These are phyloP conservation scores for Mrakia blollopis DNA, from an alignment of 768 basidiomycete genomes.

Conservation along the genomic window DNA sequence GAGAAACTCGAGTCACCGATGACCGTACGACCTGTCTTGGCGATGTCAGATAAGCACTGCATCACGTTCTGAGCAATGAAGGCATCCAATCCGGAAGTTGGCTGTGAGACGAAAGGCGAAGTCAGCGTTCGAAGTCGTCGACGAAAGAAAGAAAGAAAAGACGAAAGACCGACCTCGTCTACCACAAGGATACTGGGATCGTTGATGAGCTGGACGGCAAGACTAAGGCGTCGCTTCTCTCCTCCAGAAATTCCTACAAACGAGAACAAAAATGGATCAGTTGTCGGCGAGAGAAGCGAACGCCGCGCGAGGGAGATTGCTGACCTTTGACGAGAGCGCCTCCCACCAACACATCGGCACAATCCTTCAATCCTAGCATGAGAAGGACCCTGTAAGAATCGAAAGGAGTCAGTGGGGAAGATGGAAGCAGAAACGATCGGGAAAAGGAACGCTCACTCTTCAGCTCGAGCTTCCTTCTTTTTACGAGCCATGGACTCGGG, in stretches of 20 bases:
- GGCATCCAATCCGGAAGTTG: constrained; percentile 49
- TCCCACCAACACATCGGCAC: constrained; percentile 51
- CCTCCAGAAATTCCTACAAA: constrained; percentile 51
- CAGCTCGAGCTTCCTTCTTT: constrained; percentile 40
- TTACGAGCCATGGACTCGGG: constrained; percentile 43
- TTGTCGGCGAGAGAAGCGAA: background rate
- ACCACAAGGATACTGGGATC: constrained; percentile 48
- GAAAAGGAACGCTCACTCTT: background rate
- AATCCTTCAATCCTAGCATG: constrained; percentile 51
- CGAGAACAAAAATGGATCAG: background rate
- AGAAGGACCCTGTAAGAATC: constrained; percentile 39
- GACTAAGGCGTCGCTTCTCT: constrained; percentile 51
- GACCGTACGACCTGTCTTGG: constrained; percentile 48
- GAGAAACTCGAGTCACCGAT: constrained; percentile 39
- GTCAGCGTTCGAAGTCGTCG: background rate
- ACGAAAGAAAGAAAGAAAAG: background rate
- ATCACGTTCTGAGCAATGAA: constrained; percentile 51
- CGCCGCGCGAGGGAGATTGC: background rate
- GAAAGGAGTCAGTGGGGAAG: background rate
- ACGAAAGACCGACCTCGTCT: constrained; percentile 36
- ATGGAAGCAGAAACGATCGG: background rate
- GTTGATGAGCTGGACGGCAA: constrained; percentile 50
- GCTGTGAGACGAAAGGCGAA: constrained; percentile 27
- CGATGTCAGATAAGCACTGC: constrained; percentile 48
- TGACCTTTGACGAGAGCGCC: constrained; percentile 43